phyloP scores from a whole-genome alignment of 257 asterid species.

The Dorcoceras hygrometricum region DNA sequence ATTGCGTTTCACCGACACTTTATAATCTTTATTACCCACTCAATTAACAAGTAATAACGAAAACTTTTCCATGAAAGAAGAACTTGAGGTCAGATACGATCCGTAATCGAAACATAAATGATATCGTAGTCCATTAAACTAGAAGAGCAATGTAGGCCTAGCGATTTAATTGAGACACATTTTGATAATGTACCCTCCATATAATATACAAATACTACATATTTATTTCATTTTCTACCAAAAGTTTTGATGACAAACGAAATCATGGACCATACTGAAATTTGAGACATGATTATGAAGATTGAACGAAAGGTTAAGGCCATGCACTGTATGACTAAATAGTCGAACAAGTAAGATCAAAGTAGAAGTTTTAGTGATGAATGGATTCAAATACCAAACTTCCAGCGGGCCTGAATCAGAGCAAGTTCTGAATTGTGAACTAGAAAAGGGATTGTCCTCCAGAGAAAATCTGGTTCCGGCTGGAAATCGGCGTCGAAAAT shows the following conservation, averaged over 20 bases:
- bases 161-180: background rate
- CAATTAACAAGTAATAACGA: background rate
- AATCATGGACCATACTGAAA: too few species aligned
- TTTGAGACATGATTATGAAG: too few species aligned
- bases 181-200: too few species aligned
- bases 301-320: too few species aligned
- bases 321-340: too few species aligned
- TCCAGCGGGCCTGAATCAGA: conserved; percentile 70
- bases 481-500: conserved; percentile 72
- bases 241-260: too few species aligned
- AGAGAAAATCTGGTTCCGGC: conserved; percentile 60
- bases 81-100: too few species aligned
- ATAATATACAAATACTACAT: too few species aligned
- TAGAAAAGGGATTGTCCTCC: conserved; percentile 46
- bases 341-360: too few species aligned
- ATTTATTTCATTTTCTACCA: too few species aligned
- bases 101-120: background rate
- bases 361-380: background rate
- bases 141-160: background rate
- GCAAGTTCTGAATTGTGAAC: conserved; percentile 52
- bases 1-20: background rate
- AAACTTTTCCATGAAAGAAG: too few species aligned
- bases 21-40: background rate
- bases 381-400: conserved; percentile 41
- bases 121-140: background rate